Conservation (phyloP, 1,139 yeast species). For the Taphrina wiesneri region DNA sequence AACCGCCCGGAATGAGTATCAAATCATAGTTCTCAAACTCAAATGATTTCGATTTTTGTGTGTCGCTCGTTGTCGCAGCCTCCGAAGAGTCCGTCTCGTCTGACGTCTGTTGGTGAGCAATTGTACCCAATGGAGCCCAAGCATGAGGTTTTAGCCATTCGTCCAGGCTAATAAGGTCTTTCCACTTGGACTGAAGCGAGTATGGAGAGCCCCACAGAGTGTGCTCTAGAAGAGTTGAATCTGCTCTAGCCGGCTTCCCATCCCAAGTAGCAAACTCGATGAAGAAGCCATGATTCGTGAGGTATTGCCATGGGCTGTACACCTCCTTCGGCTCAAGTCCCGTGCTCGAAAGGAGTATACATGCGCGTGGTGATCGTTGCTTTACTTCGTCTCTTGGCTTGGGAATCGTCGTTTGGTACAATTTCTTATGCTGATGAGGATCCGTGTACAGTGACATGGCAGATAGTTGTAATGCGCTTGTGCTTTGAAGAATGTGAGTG, state of each 20-base stretch:
- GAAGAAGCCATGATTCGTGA: slow-evolving; percentile 31
- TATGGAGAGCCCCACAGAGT: slow-evolving; percentile 15
- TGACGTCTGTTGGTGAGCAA: neutral
- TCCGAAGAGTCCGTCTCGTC: neutral
- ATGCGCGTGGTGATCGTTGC: slow-evolving; percentile 25
- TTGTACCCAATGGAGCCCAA: slow-evolving; percentile 12
- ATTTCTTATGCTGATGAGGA: slow-evolving; percentile 13
- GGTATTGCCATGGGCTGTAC: slow-evolving; percentile 27
- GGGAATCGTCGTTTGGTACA: slow-evolving; percentile 6
- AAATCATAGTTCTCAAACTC: slow-evolving; percentile 19
- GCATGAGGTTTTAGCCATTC: slow-evolving; percentile 30
- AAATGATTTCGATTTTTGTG: neutral
- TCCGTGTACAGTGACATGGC: slow-evolving; percentile 18
- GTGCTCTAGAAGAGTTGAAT: slow-evolving; percentile 12
- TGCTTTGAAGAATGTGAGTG: too few species aligned
- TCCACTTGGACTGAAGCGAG: slow-evolving; percentile 13
- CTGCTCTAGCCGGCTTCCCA: slow-evolving; percentile 22
- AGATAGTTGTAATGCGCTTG: neutral
- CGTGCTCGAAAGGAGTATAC: slow-evolving; percentile 21
- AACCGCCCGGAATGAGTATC: slow-evolving; percentile 23
- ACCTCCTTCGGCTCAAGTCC: slow-evolving; percentile 16
- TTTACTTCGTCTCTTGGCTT: neutral
- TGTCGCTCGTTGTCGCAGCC: neutral
- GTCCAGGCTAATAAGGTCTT: slow-evolving; percentile 16
- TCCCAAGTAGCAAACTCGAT: slow-evolving; percentile 34